phyloP scores from a whole-genome alignment of 176 grass and related monocot species.

The Urochloa ruziziensis region DNA sequence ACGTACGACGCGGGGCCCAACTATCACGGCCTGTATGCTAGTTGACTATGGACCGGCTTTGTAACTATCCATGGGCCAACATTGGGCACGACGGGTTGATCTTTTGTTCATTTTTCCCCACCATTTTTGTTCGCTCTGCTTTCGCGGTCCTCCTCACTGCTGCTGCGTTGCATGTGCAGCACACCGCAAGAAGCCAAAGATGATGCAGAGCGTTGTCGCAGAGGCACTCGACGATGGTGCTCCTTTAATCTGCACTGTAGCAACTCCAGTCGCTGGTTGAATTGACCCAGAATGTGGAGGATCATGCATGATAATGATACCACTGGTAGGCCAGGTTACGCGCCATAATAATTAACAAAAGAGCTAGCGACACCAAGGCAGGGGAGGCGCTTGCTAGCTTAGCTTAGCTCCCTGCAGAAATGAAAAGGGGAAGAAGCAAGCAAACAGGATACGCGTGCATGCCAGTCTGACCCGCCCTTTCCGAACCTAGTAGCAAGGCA shows the following conservation, averaged over 20 bases:
- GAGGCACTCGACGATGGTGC: not conserved
- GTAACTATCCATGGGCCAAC: no score
- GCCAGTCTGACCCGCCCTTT: not conserved
- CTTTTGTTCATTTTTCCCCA: no score
- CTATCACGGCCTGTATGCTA: no score
- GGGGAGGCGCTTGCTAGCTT: no score
- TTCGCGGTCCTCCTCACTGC: not conserved
- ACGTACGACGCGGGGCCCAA: not conserved
- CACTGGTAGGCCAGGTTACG: not conserved
- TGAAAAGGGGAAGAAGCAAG: not conserved
- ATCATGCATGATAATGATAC: no score
- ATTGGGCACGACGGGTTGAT: not conserved
- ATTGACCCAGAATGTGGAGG: not conserved
- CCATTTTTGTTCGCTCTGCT: not conserved
- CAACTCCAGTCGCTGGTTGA: not conserved
- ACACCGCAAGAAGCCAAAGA: not conserved
- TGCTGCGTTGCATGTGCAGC: not conserved
- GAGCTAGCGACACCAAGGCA: no score
- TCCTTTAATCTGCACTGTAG: not conserved
- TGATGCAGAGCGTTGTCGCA: not conserved
- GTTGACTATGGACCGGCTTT: no score
- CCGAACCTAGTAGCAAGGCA: not conserved
- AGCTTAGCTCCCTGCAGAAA: no score
- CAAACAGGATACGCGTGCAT: not conserved
- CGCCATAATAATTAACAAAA: no score